Evolutionary conservation across 2,329 filamentous ascomycete genomes (phyloP), one percentile per base, ranked within the genome.

Genomic region (Westerdykella sp.): DNA sequence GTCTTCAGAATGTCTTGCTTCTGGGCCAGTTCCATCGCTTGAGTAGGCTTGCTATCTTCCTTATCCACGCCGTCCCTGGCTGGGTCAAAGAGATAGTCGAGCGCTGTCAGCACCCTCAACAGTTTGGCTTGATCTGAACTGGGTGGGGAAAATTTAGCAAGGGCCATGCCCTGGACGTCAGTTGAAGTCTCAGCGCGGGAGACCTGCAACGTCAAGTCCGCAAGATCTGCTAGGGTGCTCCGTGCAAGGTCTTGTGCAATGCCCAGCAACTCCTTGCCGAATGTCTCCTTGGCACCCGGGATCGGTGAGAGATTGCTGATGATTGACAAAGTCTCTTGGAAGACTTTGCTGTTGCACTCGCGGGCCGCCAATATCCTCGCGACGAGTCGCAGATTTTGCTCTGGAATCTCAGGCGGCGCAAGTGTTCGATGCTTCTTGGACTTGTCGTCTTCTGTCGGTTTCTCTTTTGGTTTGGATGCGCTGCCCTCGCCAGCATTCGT

Each of bases 221-320:
- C 82, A 9, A 98, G 79, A 60, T 97, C 91, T 3, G 78, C 73
- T 9, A 96, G 77, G 46, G 97, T 95, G 42, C 86, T 84, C 57
- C 88, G 81, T 54, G 88, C 95, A 22, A 98, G 73, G 39, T 81
- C 74, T 57, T 91, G 86, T 39, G 93, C 90, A 67, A 96, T 91
- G 39, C 80, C 78, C 45, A 95, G 87, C 40, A 98, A 77, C 68
- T 98, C 91, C 54, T 86, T 83, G n/a, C 93, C 93, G 64, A 98
- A 97, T 10, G 88, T 77, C 41, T 85, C 80, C 68, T 94, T 93
- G 14, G 91, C 89, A 11, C 85, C 88, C 13, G 91, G 89, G 47
- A 98, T 93, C 32, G 87, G 84, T 5, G 90, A 97, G 35, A 98
- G 77, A 60, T 97, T 96, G 72, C 95, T 97, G 73, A 98, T 95